Base-by-base conservation (phyloP, 2,329 filamentous ascomycete genomes). In the Colletotrichum euphorbiae region DNA sequence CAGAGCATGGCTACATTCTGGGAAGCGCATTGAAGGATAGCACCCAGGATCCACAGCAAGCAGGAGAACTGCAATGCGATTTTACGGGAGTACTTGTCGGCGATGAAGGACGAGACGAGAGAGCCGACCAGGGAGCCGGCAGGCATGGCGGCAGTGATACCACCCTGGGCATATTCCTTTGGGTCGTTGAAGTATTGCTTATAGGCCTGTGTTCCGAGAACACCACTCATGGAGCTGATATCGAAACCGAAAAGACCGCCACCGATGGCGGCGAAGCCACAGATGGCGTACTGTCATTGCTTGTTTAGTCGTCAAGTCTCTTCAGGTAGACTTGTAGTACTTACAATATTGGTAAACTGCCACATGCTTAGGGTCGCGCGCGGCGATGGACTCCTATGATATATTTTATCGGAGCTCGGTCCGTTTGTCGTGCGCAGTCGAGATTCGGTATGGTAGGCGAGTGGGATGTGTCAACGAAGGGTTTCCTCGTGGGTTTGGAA, bases 211-310 rank as follows among this genome's bases (percentile, higher is more conserved):
- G 89, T 91, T 33, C 88, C 89, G 42, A 93, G 82, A 24, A 89
- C 87, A 51, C 87, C 88, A 42, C 87, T 89, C 90, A 93, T 93
- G 48, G 89, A 91, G 63, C 86, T 88, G 73, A 94, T 93, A 79
- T 94, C 92, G 76, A 94, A 94, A 73, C 92, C 92, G 74, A 94
- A 93, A 28, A 93, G 82, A 24, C 86, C 88, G 76, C 91, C 91
- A 85, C 86, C 88, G 70, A 90, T 87, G 74, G 87, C 86, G 75
- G 87, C 87, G 74, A 90, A 89, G 68, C 79, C 80, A 76, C 87
- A 90, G 70, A 89, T 89, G 70, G 83, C 81, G 75, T 90, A 89
- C 28, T 28, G 6, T 28, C 7, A 28, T 28, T 28, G 28, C 28
- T 28, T 28, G 28, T 28, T 28, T 28, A 28, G 28, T 28, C 28